Evolutionary conservation across 495 filamentous ascomycete genomes (phyloP), one percentile per base, ranked within the genome.

Genomic region (Copromyces sp.): DNA sequence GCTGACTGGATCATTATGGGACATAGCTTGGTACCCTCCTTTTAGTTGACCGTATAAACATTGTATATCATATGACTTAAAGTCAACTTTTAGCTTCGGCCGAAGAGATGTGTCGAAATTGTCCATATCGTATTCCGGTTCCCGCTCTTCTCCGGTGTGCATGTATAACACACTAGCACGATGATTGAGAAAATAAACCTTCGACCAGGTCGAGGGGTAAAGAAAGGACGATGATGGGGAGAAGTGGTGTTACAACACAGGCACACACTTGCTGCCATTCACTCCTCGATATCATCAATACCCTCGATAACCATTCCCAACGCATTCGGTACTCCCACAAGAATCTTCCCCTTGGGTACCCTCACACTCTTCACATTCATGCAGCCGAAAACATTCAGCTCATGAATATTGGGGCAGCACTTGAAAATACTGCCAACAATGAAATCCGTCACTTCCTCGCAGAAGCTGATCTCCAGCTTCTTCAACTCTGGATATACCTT

Each of bases 361-460:
- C 83, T 81, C 17, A 93, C 86, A 70, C 93, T 89, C 74, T 81
- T 83, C 40, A 96, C 88, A 76, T 91, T 90, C 83, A 94, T 94
- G 81, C 93, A 95, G 32, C 91, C 93, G 82, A 96, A 97, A 6
- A 93, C 92, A 47, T 91, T 89, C 68, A 96, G 75, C 77, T 89
- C 89, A 78, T 88, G 87, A 41, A 98, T 74, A 4, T 84, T 84
- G 5, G 93, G 93, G 75, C 93, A 97, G 77, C 86, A 85, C 61
- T 85, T 83, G 80, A 97, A 93, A 69, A 97, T 93, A 20, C 84
- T 86, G 3, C 89, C 88, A 0, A 93, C 86, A 20, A 96, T 84
- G 32, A 88, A 88, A 74, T 94, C 93, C 73, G 94, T 91, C 7
- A 95, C 89, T 29, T 83, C 83, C 12, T 89, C 88, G 74, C 90